Base-by-base conservation (phyloP, 2,329 filamentous ascomycete species). In the Fusarium sp. region DNA sequence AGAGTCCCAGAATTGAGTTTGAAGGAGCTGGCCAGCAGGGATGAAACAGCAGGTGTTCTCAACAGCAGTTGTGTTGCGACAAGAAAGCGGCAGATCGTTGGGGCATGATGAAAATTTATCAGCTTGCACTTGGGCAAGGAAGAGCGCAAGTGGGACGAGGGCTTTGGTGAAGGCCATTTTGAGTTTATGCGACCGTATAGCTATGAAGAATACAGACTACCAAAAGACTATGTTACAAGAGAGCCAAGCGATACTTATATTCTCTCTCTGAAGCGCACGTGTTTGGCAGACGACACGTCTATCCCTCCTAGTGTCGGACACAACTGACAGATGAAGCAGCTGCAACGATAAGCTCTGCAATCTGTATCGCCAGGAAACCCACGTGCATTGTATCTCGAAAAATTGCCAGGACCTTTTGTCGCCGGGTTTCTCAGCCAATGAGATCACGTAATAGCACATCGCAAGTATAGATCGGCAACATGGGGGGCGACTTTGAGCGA, bases 1-100 rank as follows among this genome's bases (percentile, higher is more conserved):
- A 1, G 88, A 86, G 74, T 94, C 91, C 91, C 91, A 94, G 80
- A 94, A 93, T 72, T 94, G 91, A 3, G 92, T 93, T 77, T 88
- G 87, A 6, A 93, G 83, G 44, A 94, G 80, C 65, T 92, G 86
- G 9, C 92, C 92, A 6, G 90, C 88, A 0, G 91, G 91, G 23
- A 87, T 83, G 81, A 93, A 91, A 79, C 92, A 94, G 81, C 92
- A 94, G 8, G 89, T 85, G 73, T 93, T 83, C 51, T 83, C 77
- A n/a, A 87, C 84, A 9, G 80, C 78, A 4, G 88, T 88, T 8
- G 84, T 86, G 74, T 89, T 89, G 59, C 89, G 86, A 74, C 91
- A 93, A 72, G 70, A 73, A 12, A 75, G 53, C 16, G 73, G 73
- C 2, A 68, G 16, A 11, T 74, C 57, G 23, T 47, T 62, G 8